Percentiles rank a stretch among this genome's conserved stretches.
phyloP scores from a whole-genome alignment of 2,329 filamentous ascomycete species.

The Claviceps capensis region DNA sequence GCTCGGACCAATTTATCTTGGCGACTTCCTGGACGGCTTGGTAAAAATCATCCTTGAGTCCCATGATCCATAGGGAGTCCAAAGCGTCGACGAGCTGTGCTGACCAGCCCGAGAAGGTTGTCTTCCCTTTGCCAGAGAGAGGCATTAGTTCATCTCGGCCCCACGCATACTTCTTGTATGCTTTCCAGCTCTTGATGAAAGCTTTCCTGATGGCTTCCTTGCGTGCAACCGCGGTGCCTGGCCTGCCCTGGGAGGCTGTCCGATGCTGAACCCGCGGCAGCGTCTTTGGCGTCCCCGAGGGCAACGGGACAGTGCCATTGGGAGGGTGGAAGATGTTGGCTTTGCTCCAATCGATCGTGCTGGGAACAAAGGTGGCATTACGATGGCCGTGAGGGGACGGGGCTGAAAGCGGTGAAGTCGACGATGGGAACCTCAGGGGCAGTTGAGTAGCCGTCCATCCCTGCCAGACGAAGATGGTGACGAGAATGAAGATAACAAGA shows the following conservation, averaged over 20 bases:
- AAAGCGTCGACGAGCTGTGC: conserved; percentile 46
- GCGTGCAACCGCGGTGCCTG: conserved; percentile 9
- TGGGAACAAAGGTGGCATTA: conserved; percentile 19
- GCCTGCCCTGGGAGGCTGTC: conserved; percentile 21
- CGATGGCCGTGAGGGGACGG: conserved; percentile 8
- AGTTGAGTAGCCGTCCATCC: conserved; percentile 10
- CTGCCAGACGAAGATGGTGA: conserved; percentile 16
- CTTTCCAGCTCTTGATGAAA: conserved; percentile 33
- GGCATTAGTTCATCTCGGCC: conserved; percentile 42
- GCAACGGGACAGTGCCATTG: conserved; percentile 18
- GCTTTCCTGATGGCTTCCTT: conserved; percentile 24
- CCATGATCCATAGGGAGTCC: conserved; percentile 48
- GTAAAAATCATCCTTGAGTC: conserved; percentile 39
- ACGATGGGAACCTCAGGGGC: conserved; percentile 7
- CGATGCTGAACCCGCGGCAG: conserved; percentile 30
- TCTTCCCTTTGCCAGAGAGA: conserved; percentile 29
- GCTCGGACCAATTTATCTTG: conserved; percentile 41
- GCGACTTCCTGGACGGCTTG: conserved; percentile 33
- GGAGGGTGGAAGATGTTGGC: conserved; percentile 19
- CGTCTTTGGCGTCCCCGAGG: conserved; percentile 19
- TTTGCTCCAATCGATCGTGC: conserved; percentile 25
- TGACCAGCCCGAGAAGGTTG: conserved; percentile 39
- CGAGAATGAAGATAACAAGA: conserved; percentile 15
- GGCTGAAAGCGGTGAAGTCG: neutral
- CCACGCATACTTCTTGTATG: conserved; percentile 42